Evolutionary conservation across 2,329 filamentous ascomycete species (phyloP).

Genomic region (Colletotrichum sp.): DNA sequence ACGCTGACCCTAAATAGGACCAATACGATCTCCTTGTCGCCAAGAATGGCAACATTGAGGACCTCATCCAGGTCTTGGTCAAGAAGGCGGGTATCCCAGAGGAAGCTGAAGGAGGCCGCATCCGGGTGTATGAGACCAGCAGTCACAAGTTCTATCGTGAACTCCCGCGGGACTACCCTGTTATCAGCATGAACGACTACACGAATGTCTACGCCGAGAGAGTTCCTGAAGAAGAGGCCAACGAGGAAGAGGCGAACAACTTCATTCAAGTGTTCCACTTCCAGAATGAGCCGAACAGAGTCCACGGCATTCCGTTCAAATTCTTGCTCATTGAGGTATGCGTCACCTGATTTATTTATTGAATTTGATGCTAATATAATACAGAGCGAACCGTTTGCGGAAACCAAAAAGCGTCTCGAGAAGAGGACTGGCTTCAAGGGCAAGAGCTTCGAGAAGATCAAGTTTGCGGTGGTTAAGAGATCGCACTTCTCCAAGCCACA

Average conservation of each 20-base stretch:
- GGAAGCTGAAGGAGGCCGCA: conserved; percentile 70
- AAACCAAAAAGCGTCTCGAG: conserved; percentile 93
- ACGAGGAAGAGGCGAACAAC: conserved; percentile 54
- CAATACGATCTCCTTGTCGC: conserved; percentile 82
- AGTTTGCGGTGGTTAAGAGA: conserved; percentile 83
- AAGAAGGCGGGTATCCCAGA: conserved; percentile 83
- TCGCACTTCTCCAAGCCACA: conserved; percentile 76
- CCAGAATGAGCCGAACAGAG: conserved; percentile 83
- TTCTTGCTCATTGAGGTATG: conserved; percentile 83
- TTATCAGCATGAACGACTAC: conserved; percentile 88
- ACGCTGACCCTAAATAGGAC: conserved; percentile 57
- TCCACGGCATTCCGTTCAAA: conserved; percentile 89
- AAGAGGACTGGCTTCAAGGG: conserved; percentile 94
- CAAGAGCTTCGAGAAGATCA: conserved; percentile 98
- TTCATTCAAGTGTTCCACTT: conserved; percentile 89
- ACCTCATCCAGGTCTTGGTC: conserved; percentile 76
- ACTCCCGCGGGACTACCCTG: conserved; percentile 70
- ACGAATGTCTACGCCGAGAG: conserved; percentile 81
- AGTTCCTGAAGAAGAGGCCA: conserved; percentile 75
- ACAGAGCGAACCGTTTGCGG: conserved; percentile 83
- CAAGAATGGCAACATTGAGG: conserved; percentile 81
- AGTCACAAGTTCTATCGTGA: conserved; percentile 85
- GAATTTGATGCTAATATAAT: neutral
- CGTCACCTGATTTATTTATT: conserved; percentile 2
- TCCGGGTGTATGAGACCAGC: conserved; percentile 84